These are phyloP conservation scores for Cucurbita argyrosperma DNA, from an alignment of 306 rosid genomes.

Conservation along the genomic window DNA sequence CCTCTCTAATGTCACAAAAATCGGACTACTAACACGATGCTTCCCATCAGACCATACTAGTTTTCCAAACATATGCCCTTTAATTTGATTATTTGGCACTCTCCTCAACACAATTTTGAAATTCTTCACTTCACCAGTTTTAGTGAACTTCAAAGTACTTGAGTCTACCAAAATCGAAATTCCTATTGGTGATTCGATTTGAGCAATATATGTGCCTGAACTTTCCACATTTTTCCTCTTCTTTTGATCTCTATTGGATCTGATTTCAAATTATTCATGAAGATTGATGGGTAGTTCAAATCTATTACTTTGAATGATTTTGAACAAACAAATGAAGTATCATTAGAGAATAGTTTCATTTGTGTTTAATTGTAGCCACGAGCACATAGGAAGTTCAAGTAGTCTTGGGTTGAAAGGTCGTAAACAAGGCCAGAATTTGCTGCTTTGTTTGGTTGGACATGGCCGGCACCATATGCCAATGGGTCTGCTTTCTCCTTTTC, in stretches of 20 bases:
- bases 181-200: background rate
- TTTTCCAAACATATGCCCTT: too few species aligned
- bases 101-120: too few species aligned
- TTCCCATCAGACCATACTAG: too few species aligned
- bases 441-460: conserved; percentile 35
- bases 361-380: conserved; percentile 7
- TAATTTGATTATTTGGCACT: too few species aligned
- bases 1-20: too few species aligned
- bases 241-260: conserved; percentile 4
- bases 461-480: conserved; percentile 41
- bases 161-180: conserved; percentile 22
- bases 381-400: conserved; percentile 41
- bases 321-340: conserved; percentile 15
- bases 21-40: too few species aligned
- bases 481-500: conserved; percentile 19
- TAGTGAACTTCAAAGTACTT: conserved; percentile 1
- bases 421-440: conserved; percentile 46
- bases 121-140: too few species aligned
- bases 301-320: conserved; percentile 11
- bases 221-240: conserved; percentile 30
- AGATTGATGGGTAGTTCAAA: conserved; percentile 40
- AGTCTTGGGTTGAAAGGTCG: conserved; percentile 22
- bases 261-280: background rate
- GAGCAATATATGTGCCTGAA: conserved; percentile 14
- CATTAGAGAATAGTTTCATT: conserved; percentile 9